Conservation (phyloP, 2,329 filamentous ascomycete genomes). For the Phialemoniopsis sp. region DNA sequence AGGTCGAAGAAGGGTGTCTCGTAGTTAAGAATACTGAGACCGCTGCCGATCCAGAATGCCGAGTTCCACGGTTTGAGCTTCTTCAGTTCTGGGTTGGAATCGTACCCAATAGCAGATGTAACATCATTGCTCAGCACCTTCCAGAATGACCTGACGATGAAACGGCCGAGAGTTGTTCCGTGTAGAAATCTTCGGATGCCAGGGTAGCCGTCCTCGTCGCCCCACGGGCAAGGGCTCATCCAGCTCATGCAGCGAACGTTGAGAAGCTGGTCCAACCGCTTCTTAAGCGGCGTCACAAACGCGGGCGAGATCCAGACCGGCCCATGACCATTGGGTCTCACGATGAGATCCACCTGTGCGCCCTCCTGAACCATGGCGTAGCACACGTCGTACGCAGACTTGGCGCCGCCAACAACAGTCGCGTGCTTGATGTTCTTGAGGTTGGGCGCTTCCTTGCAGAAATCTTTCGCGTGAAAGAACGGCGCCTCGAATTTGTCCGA, state of each 20-base stretch:
- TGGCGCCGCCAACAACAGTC: slow-evolving; percentile 58
- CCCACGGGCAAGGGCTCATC: slow-evolving; percentile 74
- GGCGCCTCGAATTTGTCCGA: slow-evolving; percentile 38
- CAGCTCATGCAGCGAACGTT: slow-evolving; percentile 64
- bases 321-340: slow-evolving; percentile 51
- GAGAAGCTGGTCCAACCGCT: slow-evolving; percentile 64
- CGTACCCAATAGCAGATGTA: slow-evolving; percentile 46
- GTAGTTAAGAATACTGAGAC: slow-evolving; percentile 58
- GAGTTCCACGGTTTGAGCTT: slow-evolving; percentile 52
- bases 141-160: slow-evolving; percentile 55
- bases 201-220: slow-evolving; percentile 52
- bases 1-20: slow-evolving; percentile 52
- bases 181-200: slow-evolving; percentile 52
- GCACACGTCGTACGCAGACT: slow-evolving; percentile 62
- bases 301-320: slow-evolving; percentile 55
- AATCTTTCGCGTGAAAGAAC: slow-evolving; percentile 46
- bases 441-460: slow-evolving; percentile 32
- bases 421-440: slow-evolving; percentile 31
- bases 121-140: slow-evolving; percentile 51
- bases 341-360: slow-evolving; percentile 51
- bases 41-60: slow-evolving; percentile 48
- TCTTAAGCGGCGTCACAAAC: slow-evolving; percentile 64
- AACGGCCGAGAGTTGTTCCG: slow-evolving; percentile 50
- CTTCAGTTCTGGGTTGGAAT: slow-evolving; percentile 45
- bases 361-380: slow-evolving; percentile 53